phyloP scores from a whole-genome alignment of 192 early-diverging fungal species.

The Podila minutissima region DNA sequence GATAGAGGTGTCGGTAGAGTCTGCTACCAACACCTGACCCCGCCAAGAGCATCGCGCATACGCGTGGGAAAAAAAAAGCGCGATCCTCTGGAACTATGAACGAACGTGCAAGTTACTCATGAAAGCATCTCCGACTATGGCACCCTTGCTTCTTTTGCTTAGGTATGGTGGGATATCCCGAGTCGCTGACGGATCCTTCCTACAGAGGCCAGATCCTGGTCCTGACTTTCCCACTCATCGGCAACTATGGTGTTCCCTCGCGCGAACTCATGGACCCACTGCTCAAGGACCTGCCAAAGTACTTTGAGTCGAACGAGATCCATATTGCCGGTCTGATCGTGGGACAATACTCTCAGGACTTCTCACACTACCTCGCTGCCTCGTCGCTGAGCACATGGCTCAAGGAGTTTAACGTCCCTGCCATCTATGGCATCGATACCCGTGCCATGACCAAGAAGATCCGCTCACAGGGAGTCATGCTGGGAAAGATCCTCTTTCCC shows the following conservation, averaged over 20 bases:
- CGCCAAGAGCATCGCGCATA: not conserved
- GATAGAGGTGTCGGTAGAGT: no score
- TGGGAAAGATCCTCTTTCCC: constrained; percentile 94
- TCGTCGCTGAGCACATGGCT: constrained; percentile 91
- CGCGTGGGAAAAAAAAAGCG: not conserved
- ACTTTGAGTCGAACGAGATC: constrained; percentile 97
- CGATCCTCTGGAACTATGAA: not conserved
- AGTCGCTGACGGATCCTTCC: constrained; percentile 97
- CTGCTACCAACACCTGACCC: not conserved
- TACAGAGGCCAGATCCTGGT: constrained; percentile 99
- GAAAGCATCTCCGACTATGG: no score
- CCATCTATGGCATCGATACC: constrained; percentile 95
- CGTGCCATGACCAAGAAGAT: constrained; percentile 98
- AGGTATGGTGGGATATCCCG: constrained; percentile 99
- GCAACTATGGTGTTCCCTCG: constrained; percentile 98
- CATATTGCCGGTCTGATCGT: constrained; percentile 94
- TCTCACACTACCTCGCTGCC: constrained; percentile 91
- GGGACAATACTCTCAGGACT: constrained; percentile 91
- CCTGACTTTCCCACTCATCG: constrained; percentile 96
- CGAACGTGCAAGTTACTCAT: constrained; percentile 1
- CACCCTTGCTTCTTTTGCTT: not conserved
- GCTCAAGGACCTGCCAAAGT: constrained; percentile 88
- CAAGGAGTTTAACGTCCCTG: constrained; percentile 92
- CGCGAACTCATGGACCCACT: constrained; percentile 83
- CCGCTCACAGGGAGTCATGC: constrained; percentile 86